Evolutionary conservation across 2,329 filamentous ascomycete genomes (phyloP).

Genomic region (Botrytis aclada): DNA sequence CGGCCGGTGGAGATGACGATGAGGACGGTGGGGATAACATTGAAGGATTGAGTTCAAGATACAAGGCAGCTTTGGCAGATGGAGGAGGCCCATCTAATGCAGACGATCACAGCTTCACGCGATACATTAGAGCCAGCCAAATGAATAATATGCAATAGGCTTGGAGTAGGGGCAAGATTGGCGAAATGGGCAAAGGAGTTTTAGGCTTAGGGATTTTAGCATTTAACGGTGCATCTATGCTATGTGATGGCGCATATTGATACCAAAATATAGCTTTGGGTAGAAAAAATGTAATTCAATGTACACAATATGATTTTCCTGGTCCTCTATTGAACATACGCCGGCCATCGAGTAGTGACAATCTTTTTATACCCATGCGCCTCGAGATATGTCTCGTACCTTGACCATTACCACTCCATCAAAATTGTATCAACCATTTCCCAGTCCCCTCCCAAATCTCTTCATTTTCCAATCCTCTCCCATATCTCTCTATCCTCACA

Average conservation of each 20-base stretch:
- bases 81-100: constrained; percentile 42
- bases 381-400: constrained; percentile 19
- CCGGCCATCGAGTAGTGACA: constrained; percentile 11
- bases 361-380: constrained; percentile 18
- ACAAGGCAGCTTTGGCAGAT: constrained; percentile 69
- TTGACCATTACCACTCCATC: constrained; percentile 5
- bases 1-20: constrained; percentile 57
- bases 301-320: constrained; percentile 3
- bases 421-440: constrained; percentile 6
- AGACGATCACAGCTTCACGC: constrained; percentile 38
- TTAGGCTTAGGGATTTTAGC: constrained; percentile 29
- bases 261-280: constrained; percentile 12
- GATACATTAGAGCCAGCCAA: constrained; percentile 38
- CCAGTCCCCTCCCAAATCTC: not conserved
- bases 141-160: constrained; percentile 27
- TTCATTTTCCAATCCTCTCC: constrained; percentile 6
- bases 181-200: constrained; percentile 13
- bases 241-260: constrained; percentile 22
- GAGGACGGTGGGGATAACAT: constrained; percentile 42
- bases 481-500: not conserved
- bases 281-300: constrained; percentile 9
- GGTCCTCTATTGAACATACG: constrained; percentile 3
- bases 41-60: constrained; percentile 69
- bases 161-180: constrained; percentile 26
- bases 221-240: constrained; percentile 36